A percentile compares a stretch with the other conserved stretches of the same genome.
Evolutionary conservation across 768 basidiomycete species (phyloP).

Genomic region (Suillus brevipes): DNA sequence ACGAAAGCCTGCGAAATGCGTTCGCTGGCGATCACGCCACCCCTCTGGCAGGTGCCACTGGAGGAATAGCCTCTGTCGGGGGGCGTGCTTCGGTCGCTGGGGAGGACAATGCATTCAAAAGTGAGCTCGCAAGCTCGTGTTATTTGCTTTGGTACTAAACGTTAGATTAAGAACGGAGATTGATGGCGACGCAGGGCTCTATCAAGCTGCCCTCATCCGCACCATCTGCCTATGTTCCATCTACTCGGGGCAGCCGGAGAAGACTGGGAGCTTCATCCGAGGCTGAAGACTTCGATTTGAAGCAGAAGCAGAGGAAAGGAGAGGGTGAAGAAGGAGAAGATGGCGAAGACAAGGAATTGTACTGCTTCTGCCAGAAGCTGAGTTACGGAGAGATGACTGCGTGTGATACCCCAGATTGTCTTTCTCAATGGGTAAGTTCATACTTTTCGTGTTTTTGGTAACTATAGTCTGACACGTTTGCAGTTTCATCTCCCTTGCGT

Average conservation of each 20-base stretch:
- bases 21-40: constrained; percentile 28
- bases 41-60: constrained; percentile 16
- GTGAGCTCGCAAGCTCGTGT: constrained; percentile 14
- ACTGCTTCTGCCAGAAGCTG: constrained; percentile 63
- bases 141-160: constrained; percentile 7
- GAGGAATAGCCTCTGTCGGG: constrained; percentile 6
- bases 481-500: constrained; percentile 69
- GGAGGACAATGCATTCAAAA: constrained; percentile 32
- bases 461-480: constrained; percentile 16
- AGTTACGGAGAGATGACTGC: constrained; percentile 71
- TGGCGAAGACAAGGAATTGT: constrained; percentile 56
- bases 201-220: constrained; percentile 37
- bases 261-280: constrained; percentile 38
- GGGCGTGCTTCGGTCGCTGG: constrained; percentile 17
- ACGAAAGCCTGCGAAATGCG: constrained; percentile 39
- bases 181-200: constrained; percentile 29
- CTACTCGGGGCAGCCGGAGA: constrained; percentile 35
- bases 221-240: constrained; percentile 30
- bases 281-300: constrained; percentile 36
- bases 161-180: constrained; percentile 28
- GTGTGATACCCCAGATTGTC: constrained; percentile 58
- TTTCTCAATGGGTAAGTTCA: constrained; percentile 58
- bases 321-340: constrained; percentile 50
- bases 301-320: constrained; percentile 34
- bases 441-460: neutral